Percentiles rank a stretch among this genome's conserved stretches.
Evolutionary conservation across 2,329 filamentous ascomycete genomes (phyloP).

Genomic region (Aspergillus fumigatiaffinis): DNA sequence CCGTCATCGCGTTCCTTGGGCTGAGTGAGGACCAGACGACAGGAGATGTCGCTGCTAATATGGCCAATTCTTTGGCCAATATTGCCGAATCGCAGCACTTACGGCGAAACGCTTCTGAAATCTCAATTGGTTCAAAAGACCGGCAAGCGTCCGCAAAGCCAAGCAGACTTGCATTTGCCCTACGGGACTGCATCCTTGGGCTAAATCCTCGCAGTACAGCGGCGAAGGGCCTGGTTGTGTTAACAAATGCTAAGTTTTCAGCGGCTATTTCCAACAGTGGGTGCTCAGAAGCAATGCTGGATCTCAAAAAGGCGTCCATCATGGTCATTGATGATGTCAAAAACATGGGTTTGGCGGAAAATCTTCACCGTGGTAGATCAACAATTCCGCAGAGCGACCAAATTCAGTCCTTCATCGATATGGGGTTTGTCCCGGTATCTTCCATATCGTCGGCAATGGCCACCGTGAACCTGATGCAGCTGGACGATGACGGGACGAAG

Average conservation of each 20-base stretch:
- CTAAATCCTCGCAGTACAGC: conserved; percentile 72
- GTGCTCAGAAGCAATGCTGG: conserved; percentile 60
- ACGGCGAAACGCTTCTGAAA: conserved; percentile 14
- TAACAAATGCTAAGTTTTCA: conserved; percentile 73
- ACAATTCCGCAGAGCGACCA: conserved; percentile 39
- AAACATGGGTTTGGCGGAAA: conserved; percentile 40
- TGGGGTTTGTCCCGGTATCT: conserved; percentile 81
- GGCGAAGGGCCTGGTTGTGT: conserved; percentile 73
- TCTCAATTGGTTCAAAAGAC: conserved; percentile 13
- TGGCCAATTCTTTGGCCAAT: conserved; percentile 76
- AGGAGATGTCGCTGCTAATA: conserved; percentile 69
- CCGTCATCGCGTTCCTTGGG: conserved; percentile 73
- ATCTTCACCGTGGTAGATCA: conserved; percentile 24
- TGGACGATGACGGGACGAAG: conserved; percentile 57
- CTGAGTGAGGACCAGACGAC: conserved; percentile 63
- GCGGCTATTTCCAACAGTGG: conserved; percentile 63
- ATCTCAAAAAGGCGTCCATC: conserved; percentile 75
- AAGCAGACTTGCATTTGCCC: conserved; percentile 53
- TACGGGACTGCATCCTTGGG: conserved; percentile 78
- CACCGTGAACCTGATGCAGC: conserved; percentile 56
- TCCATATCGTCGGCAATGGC: conserved; percentile 79
- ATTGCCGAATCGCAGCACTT: conserved; percentile 56
- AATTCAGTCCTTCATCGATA: conserved; percentile 49
- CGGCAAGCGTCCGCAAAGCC: conserved; percentile 47
- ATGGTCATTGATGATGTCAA: conserved; percentile 75